Evolutionary conservation across 495 filamentous ascomycete species (phyloP), one percentile per base, ranked within the genome.

Genomic region (Penicillium antarcticum): DNA sequence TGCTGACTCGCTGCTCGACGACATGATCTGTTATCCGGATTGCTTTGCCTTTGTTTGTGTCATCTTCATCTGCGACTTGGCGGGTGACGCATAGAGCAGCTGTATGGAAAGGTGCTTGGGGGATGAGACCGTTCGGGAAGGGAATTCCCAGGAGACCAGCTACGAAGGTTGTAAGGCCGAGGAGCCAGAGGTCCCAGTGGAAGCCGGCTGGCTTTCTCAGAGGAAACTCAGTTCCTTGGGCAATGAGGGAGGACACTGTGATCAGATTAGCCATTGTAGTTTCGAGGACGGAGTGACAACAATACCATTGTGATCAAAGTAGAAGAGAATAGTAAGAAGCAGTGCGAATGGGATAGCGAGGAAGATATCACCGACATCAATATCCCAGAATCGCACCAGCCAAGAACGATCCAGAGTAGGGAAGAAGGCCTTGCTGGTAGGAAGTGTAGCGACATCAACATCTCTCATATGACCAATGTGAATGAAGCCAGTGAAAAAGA

Each of bases 101-200:
- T 7, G 92, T 97, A 69, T 96, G 92, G 73, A 96, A 95, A 3
- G 92, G 92, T 0, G 91, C 92, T 70, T 97, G 92, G 0, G 89
- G 89, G 58, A 94, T 90, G 19, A 97, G 84, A 5, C 92, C 92
- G 62, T 96, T 96, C 23, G 92, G 92, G 55, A 92, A 87, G 13
- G 92, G 92, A 24, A 97, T 80, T 4, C 92, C 92, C 17, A 96
- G 74, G 8, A 97, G 70, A 6, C 92, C 92, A 13, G 86, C 86
- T 14, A 96, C 68, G 46, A 87, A 87, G 0, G 92, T 96, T 4
- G 92, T 97, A 11, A 91, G 72, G 12, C 92, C 92, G 1, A 97
- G 83, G 23, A 97, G 83, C 77, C 94, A 96, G 42, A 97, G 64
- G 58, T 96, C 92, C 91, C 91, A 97, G 74, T 96, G 92, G 66